Conservation (phyloP, 257 asterid genomes). For the Gentiana dahurica region DNA sequence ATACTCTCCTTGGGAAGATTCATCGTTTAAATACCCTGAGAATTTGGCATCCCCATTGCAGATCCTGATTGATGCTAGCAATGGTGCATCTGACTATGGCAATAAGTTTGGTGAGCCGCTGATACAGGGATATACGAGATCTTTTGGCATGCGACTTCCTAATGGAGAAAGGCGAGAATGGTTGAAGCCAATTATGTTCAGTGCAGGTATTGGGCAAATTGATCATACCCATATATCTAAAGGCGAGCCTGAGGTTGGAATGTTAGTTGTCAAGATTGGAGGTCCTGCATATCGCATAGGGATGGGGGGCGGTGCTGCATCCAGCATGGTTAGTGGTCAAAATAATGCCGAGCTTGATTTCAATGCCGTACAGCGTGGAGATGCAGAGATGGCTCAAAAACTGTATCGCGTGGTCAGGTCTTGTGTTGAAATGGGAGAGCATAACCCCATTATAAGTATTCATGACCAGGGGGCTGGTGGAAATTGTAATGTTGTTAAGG, state of each 20-base stretch:
- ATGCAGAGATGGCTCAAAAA: constrained; percentile 97
- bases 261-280: constrained; percentile 94
- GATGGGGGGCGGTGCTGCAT: constrained; percentile 99
- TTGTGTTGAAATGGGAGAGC: constrained; percentile 83
- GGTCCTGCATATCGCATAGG: constrained; percentile 97
- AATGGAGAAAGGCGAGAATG: constrained; percentile 86
- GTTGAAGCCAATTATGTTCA: constrained; percentile 96
- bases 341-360: constrained; percentile 88
- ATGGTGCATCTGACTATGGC: constrained; percentile 96
- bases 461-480: constrained; percentile 96
- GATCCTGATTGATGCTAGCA: constrained; percentile 83
- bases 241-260: constrained; percentile 88
- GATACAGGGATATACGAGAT: constrained; percentile 87
- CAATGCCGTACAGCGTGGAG: constrained; percentile 78
- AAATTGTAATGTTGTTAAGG: constrained; percentile 66
- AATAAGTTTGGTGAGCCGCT: constrained; percentile 93
- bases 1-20: constrained; percentile 93
- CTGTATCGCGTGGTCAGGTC: constrained; percentile 84
- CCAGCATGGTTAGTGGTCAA: constrained; percentile 99
- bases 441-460: constrained; percentile 79
- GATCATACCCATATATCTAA: constrained; percentile 67
- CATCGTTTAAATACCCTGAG: constrained; percentile 60
- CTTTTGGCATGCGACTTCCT: constrained; percentile 91
- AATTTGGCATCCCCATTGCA: constrained; percentile 81
- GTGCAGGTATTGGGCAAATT: constrained; percentile 91